Percentiles rank a stretch among this genome's conserved stretches.
Evolutionary conservation across 768 basidiomycete genomes (phyloP).

Genomic region (Boletus rubescentipes): DNA sequence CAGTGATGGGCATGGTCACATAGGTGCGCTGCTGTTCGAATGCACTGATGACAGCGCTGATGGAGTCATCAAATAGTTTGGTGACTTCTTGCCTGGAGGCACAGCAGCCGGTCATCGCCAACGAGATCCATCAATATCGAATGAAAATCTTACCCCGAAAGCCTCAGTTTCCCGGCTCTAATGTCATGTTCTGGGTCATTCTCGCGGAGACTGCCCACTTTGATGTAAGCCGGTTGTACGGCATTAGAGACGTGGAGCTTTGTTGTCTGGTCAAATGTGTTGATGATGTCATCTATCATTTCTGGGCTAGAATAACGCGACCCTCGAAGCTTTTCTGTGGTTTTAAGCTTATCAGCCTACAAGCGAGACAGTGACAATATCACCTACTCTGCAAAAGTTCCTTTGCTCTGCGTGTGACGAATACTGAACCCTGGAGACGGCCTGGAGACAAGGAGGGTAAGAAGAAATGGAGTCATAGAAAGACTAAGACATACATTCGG

Average conservation of each 20-base stretch:
- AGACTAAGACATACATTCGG: slow-evolving; percentile 25
- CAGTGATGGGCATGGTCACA: slow-evolving; percentile 28
- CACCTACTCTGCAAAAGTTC: slow-evolving; percentile 32
- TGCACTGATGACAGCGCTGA: slow-evolving; percentile 30
- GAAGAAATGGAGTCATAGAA: background rate
- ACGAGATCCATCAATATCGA: background rate
- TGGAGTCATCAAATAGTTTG: slow-evolving; percentile 42
- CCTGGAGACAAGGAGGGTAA: slow-evolving; percentile 24
- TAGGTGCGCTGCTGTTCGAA: slow-evolving; percentile 29
- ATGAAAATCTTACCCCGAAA: slow-evolving; percentile 30
- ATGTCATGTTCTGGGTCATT: slow-evolving; percentile 33
- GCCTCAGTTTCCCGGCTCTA: slow-evolving; percentile 32
- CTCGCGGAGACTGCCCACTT: slow-evolving; percentile 36
- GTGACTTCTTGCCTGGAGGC: slow-evolving; percentile 35
- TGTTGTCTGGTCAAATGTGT: slow-evolving; percentile 35
- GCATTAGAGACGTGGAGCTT: slow-evolving; percentile 39
- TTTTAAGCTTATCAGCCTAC: background rate
- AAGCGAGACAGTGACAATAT: background rate
- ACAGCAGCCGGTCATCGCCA: background rate
- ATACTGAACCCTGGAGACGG: slow-evolving; percentile 38
- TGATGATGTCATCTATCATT: slow-evolving; percentile 32
- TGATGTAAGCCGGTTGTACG: slow-evolving; percentile 35
- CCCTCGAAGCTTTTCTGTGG: slow-evolving; percentile 25
- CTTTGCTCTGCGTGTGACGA: slow-evolving; percentile 34
- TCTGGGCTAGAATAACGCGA: slow-evolving; percentile 30